Percentiles rank a stretch among this genome's conserved stretches.
phyloP scores from a whole-genome alignment of 352 stramenopile species.

The Blastocystis hominis region DNA sequence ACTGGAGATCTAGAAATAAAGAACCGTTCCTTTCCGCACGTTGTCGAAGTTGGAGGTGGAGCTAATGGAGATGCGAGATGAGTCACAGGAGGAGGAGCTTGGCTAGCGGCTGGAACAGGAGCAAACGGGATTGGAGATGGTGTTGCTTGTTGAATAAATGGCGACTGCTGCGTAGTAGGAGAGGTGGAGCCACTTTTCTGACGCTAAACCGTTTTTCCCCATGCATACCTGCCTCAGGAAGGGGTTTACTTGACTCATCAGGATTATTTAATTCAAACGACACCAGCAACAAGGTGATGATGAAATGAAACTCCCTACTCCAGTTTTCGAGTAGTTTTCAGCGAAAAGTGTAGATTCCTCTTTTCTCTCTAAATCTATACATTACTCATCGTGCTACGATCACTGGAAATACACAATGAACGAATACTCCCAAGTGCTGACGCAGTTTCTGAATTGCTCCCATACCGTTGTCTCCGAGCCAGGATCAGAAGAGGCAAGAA shows the following conservation, averaged over 20 bases:
- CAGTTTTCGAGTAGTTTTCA: neutral
- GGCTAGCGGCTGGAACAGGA: neutral
- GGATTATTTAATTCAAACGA: neutral
- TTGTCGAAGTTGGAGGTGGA: neutral
- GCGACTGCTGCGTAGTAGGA: neutral
- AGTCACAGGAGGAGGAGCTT: neutral
- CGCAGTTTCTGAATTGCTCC: neutral
- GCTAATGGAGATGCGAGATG: neutral
- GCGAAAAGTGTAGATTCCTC: neutral
- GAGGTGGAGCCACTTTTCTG: neutral
- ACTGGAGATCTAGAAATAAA: neutral
- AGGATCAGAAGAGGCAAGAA: neutral
- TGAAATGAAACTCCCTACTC: neutral
- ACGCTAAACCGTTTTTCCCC: neutral
- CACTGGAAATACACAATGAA: neutral
- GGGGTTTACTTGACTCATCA: neutral
- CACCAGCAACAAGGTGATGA: neutral
- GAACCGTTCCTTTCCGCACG: neutral
- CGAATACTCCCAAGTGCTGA: neutral
- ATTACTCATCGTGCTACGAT: neutral
- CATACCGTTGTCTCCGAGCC: neutral
- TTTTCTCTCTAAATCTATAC: neutral
- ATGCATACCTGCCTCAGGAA: slow-evolving; percentile 14
- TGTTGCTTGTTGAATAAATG: neutral
- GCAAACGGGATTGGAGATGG: neutral